Evolutionary conservation across 495 filamentous ascomycete species (phyloP).

Genomic region (Penicillium paxilli): DNA sequence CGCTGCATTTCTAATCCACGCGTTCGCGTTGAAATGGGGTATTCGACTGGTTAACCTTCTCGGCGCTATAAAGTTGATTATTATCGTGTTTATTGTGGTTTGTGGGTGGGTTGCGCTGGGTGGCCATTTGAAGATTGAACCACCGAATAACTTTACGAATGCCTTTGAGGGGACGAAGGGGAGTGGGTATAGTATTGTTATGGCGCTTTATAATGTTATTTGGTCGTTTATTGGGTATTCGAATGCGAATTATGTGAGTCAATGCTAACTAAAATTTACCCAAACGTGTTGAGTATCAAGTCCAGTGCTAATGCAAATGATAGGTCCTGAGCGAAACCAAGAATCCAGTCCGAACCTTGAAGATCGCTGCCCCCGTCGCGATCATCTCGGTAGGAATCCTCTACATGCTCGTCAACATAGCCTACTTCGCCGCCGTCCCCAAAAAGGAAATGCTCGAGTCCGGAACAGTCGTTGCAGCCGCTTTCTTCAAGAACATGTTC

Average conservation of each 20-base stretch:
- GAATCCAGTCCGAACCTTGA: slow-evolving; percentile 62
- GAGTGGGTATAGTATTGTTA: slow-evolving; percentile 60
- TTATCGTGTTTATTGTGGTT: slow-evolving; percentile 66
- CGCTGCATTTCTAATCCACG: slow-evolving; percentile 60
- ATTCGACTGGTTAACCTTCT: slow-evolving; percentile 65
- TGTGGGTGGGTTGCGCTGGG: slow-evolving; percentile 64
- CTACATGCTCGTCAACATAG: slow-evolving; percentile 70
- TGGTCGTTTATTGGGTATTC: slow-evolving; percentile 68
- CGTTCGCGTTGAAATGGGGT: slow-evolving; percentile 65
- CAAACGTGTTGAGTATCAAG: neutral
- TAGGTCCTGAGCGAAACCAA: slow-evolving; percentile 62
- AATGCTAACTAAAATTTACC: neutral
- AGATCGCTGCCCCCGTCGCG: slow-evolving; percentile 63
- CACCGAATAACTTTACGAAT: slow-evolving; percentile 64
- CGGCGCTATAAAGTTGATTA: slow-evolving; percentile 65
- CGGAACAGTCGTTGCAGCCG: slow-evolving; percentile 60
- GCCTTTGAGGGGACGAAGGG: slow-evolving; percentile 61
- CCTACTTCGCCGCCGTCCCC: slow-evolving; percentile 69
- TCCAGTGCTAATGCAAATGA: slow-evolving; percentile 1
- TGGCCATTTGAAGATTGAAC: slow-evolving; percentile 39
- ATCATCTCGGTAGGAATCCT: slow-evolving; percentile 60
- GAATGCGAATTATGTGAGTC: slow-evolving; percentile 55
- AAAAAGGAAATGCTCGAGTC: slow-evolving; percentile 61
- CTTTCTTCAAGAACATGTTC: slow-evolving; percentile 69
- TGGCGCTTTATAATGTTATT: slow-evolving; percentile 65